Evolutionary conservation across 805 yeast genomes (phyloP), one percentile per base, ranked within the genome.

Genomic region (Starmerella potacharoeniae): DNA sequence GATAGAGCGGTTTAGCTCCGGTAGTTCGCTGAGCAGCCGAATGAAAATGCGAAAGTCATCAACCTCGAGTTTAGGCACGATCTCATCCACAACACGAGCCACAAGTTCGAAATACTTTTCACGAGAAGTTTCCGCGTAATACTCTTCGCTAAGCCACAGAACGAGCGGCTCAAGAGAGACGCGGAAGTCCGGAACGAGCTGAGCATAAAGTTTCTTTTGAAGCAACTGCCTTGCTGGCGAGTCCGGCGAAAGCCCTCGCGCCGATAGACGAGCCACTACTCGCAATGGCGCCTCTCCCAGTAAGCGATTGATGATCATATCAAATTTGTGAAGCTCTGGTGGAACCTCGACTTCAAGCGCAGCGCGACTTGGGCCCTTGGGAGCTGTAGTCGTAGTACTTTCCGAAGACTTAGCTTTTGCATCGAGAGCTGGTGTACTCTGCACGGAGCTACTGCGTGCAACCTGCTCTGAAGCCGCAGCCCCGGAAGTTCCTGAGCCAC

Each of bases 71-170:
- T 86, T 86, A 6, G 96, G 95, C 45, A 91, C 78, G 64, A 90
- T 73, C 3, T 84, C 79, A 58, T 90, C 96, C 49, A 93, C 69
- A 0, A 88, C 77, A 54, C 77, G 80, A 5, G 77, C 75, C 0
- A 91, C 79, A 84, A 95, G 88, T 55, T 75, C 73, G 55, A 77
- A 68, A 68, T 93, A 93, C 89, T 95, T 87, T 68, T 90, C 96
- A 68, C 88, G 96, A 62, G 84, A 86, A 54, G 88, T 71, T 64
- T 83, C 86, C 49, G 79, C 73, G 70, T 80, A 82, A 95, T 96
- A 93, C 68, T 93, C 98, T 69, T 93, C 98, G 64, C 85, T 90
- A 54, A 93, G 71, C 99, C 99, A 93, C 59, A 85, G 89, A 40
- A 91, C 81, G 17, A 88, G 81, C 37, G 83, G 70, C 56, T 86